phyloP scores from a whole-genome alignment of 106 monocot species.

The Chionographis japonica region DNA sequence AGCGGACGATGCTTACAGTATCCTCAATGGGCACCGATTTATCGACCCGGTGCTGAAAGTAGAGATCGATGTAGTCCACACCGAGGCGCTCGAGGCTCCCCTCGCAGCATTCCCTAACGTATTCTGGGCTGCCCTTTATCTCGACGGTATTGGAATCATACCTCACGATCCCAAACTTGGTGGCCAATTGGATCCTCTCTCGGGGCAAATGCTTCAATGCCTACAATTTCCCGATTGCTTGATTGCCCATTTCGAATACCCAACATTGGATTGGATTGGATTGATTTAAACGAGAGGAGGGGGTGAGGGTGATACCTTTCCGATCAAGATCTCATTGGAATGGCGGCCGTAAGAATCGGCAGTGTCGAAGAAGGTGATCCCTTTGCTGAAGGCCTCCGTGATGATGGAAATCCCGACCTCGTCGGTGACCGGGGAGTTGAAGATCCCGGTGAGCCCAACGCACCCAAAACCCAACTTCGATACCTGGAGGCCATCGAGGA shows the following conservation, averaged over 20 bases:
- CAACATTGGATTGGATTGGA: too few relatives aligned
- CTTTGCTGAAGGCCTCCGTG: conserved; percentile 58
- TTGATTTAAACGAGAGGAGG: too few relatives aligned
- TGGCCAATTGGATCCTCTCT: conserved; percentile 3
- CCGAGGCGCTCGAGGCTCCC: conserved; percentile 37
- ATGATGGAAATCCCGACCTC: conserved; percentile 58
- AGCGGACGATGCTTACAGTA: conserved; percentile 15
- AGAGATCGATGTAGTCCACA: conserved; percentile 49
- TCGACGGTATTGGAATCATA: background rate
- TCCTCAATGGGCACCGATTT: conserved; percentile 37
- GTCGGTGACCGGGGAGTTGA: conserved; percentile 55
- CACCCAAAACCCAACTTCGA: conserved; percentile 87
- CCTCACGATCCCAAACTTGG: conserved; percentile 3
- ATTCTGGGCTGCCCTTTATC: conserved; percentile 6
- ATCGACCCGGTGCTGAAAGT: conserved; percentile 43
- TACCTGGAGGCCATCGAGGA: conserved; percentile 29
- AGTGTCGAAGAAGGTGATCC: conserved; percentile 88
- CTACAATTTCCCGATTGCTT: background rate
- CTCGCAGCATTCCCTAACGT: conserved; percentile 26
- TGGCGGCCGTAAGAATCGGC: conserved; percentile 68
- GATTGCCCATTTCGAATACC: background rate
- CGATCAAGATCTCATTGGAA: conserved; percentile 65
- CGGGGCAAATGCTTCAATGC: conserved; percentile 2
- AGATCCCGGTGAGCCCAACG: conserved; percentile 63
- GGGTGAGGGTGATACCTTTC: conserved; percentile 39